Evolutionary conservation across 176 grass and related monocot species (phyloP).

Genomic region (Pontederia crassipes): DNA sequence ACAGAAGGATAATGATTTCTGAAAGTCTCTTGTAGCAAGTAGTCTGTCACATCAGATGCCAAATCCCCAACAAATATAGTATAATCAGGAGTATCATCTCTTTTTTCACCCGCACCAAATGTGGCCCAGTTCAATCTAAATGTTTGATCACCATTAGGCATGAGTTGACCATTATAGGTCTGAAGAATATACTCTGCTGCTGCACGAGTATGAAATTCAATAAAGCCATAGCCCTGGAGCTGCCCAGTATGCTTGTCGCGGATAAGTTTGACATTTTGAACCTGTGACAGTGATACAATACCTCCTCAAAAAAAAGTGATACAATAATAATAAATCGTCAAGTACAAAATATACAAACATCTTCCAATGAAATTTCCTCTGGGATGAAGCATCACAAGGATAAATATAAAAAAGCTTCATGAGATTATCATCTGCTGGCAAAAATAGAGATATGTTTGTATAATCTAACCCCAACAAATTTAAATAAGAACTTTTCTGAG

Average conservation of each 20-base stretch:
- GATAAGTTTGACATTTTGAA: conserved; percentile 13
- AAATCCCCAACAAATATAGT: conserved; percentile 95
- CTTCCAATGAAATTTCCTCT: too few relatives aligned
- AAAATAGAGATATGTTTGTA: too few relatives aligned
- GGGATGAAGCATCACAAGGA: too few relatives aligned
- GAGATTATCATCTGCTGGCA: too few relatives aligned
- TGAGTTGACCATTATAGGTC: conserved; percentile 14
- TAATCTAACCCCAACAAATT: too few relatives aligned
- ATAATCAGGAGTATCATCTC: conserved; percentile 68
- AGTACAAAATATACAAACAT: too few relatives aligned
- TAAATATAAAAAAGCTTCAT: too few relatives aligned
- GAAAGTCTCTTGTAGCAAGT: conserved; percentile 84
- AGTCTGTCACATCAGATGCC: conserved; percentile 90
- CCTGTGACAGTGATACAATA: not conserved
- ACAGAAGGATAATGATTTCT: conserved; percentile 73
- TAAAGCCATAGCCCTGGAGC: conserved; percentile 15
- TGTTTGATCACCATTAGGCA: conserved; percentile 15
- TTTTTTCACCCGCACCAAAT: conserved; percentile 65
- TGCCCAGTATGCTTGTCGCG: conserved; percentile 14
- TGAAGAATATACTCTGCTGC: conserved; percentile 8
- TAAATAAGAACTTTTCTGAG: too few relatives aligned
- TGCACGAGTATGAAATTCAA: not conserved
- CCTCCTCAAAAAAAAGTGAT: not conserved
- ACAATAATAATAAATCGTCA: too few relatives aligned
- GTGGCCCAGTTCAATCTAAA: conserved; percentile 75